These are phyloP conservation scores for Pyrus bretschneideri DNA, from an alignment of 306 rosid species.

Conservation along the genomic window DNA sequence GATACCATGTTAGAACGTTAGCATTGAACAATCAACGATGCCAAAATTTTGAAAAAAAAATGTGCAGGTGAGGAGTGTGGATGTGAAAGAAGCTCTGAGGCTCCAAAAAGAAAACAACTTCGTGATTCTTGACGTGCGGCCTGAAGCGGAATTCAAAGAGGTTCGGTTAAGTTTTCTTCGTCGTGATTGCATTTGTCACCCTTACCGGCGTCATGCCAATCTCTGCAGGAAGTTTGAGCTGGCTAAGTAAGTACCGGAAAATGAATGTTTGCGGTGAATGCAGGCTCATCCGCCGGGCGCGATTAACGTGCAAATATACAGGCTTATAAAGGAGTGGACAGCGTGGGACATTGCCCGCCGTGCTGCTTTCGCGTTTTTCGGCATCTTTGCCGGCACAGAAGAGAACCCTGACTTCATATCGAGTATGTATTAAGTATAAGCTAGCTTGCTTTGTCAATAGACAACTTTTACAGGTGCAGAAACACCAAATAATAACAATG, in stretches of 20 bases:
- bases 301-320: slow-evolving; percentile 83
- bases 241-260: not conserved
- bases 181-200: not conserved
- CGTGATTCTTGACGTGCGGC: slow-evolving; percentile 92
- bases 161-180: slow-evolving; percentile 14
- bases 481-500: not conserved
- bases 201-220: not conserved
- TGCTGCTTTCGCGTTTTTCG: slow-evolving; percentile 96
- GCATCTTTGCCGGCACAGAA: slow-evolving; percentile 93
- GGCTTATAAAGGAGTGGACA: slow-evolving; percentile 98
- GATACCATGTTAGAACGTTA: not conserved
- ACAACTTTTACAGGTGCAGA: not conserved
- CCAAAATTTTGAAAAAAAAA: not conserved
- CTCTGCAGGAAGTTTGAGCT: not conserved
- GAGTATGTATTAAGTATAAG: slow-evolving; percentile 41
- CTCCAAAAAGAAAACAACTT: slow-evolving; percentile 93
- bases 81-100: slow-evolving; percentile 82
- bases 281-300: slow-evolving; percentile 91
- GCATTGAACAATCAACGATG: not conserved
- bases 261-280: slow-evolving; percentile 3
- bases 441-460: not conserved
- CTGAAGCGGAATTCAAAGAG: slow-evolving; percentile 94
- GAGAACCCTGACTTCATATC: slow-evolving; percentile 88
- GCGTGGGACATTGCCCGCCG: slow-evolving; percentile 99
- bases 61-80: slow-evolving; percentile 86